Base-by-base conservation (phyloP, 2,329 filamentous ascomycete species). In the Emergomyces pasteurianus region DNA sequence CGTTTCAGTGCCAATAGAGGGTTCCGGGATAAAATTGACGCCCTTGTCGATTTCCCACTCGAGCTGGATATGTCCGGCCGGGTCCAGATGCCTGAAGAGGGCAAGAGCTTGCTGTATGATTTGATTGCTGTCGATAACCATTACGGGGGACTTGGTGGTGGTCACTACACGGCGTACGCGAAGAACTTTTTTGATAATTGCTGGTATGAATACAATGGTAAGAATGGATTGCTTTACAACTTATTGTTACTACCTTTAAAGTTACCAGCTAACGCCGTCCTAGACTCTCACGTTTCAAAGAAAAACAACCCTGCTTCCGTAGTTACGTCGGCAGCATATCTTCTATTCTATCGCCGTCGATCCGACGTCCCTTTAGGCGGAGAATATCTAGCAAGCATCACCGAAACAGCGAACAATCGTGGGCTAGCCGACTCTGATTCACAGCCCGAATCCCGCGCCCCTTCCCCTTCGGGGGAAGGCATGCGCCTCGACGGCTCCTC, bases 161-260 rank as follows among this genome's bases (percentile, higher is more conserved):
- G 94, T 0, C 94, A 99, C 74, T 99, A 99, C 77, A 97, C 92
- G 23, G 94, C 94, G 34, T 92, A 86, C 73, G 92, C 91, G 46
- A 92, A 90, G 78, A 97, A 96, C 73, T 96, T 96, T 74, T 80
- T 89, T 63, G 90, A 95, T 69, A 83, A 83, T 61, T 81, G 88
- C 73, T 99, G 94, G 94, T 96, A 96, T 73, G 89, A 95, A 67
- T 97, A 95, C 74, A 97, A 99, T 73, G 92, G 92, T 94, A 80
- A 75, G 86, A 75, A 57, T 38, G 4, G 34, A 9, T n/a, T n/a
- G 23, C 21, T 8, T 57, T 42, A 31, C 26, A 28, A 28, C 7
- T 56, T 43, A 2, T 18, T 43, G n/a, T 18, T 43, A 10, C 9
- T 23, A 10, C 28, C n/a, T 10, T 23, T 42, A 14, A 4, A 18